Percentiles rank a stretch among this genome's conserved stretches.
Evolutionary conservation across 306 rosid species (phyloP).

Genomic region (Dalbergia oliveri): DNA sequence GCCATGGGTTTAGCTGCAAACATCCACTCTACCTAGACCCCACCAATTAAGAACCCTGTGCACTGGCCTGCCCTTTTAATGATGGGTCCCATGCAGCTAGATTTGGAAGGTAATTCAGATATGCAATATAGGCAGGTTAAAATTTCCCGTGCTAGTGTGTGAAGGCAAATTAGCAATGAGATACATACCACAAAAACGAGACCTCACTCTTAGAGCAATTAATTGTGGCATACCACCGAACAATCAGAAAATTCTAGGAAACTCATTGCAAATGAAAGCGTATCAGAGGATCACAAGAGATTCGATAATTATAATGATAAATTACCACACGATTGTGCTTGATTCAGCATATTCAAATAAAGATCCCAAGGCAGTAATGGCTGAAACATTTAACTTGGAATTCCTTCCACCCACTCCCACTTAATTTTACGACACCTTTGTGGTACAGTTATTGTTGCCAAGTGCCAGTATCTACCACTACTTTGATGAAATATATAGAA

Average conservation of each 20-base stretch:
- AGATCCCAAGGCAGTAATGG: neutral
- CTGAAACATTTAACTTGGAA: neutral
- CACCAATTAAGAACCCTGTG: too few relatives aligned
- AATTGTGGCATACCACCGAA: neutral
- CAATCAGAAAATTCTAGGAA: constrained; percentile 7
- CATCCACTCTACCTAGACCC: too few relatives aligned
- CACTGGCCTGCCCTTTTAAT: too few relatives aligned
- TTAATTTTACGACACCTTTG: neutral
- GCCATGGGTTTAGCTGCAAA: too few relatives aligned
- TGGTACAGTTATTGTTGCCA: neutral
- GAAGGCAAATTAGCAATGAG: neutral
- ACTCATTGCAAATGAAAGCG: constrained; percentile 9
- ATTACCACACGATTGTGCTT: neutral
- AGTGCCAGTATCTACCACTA: neutral
- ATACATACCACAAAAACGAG: neutral
- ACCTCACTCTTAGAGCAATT: neutral
- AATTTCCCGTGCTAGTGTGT: neutral
- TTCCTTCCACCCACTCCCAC: too few relatives aligned
- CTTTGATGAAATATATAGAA: too few relatives aligned
- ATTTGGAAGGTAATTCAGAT: neutral
- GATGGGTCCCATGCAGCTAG: neutral
- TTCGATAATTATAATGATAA: constrained; percentile 1
- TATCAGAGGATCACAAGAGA: neutral
- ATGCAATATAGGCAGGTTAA: neutral
- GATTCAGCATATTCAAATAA: constrained; percentile 7